phyloP scores from a whole-genome alignment of 1,284 basidiomycete genomes.

The Ustilago bromivora region DNA sequence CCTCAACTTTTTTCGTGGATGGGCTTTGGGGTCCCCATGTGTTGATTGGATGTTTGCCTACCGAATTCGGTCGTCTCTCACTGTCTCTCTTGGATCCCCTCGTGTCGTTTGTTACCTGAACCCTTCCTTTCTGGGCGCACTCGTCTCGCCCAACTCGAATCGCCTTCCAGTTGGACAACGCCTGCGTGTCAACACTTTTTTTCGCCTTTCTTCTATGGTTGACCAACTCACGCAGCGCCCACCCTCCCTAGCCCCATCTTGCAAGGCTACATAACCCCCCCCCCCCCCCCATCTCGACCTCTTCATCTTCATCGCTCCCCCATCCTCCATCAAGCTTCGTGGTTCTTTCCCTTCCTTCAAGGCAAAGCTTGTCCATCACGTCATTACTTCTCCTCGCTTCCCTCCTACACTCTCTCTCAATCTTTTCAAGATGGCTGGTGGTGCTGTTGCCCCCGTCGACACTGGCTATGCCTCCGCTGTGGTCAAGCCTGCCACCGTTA shows the following conservation, averaged over 20 bases:
- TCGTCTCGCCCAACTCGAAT: neutral
- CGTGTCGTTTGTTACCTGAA: neutral
- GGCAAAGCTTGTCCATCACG: constrained; percentile 21
- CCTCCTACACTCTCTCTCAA: constrained; percentile 10
- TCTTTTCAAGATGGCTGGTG: constrained; percentile 56
- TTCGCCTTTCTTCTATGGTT: neutral
- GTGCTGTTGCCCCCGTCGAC: constrained; percentile 43
- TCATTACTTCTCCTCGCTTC: neutral
- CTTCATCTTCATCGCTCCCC: neutral
- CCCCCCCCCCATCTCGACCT: constrained; percentile 25
- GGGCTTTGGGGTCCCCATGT: constrained; percentile 33
- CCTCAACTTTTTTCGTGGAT: neutral
- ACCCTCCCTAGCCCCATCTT: constrained; percentile 1
- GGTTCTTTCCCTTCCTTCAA: constrained; percentile 19
- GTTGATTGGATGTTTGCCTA: constrained; percentile 37
- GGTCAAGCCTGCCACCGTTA: constrained; percentile 50
- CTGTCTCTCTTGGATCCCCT: neutral
- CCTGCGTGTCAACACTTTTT: constrained; percentile 1
- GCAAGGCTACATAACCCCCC: constrained; percentile 37
- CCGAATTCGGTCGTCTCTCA: neutral
- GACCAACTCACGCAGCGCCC: neutral
- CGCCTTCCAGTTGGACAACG: neutral
- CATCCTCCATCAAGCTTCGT: constrained; percentile 41
- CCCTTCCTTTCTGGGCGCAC: constrained; percentile 2
- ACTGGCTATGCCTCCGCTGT: constrained; percentile 51